These are phyloP conservation scores for Tubosaeta brunneosetosa DNA, from an alignment of 768 basidiomycete species.

Conservation along the genomic window DNA sequence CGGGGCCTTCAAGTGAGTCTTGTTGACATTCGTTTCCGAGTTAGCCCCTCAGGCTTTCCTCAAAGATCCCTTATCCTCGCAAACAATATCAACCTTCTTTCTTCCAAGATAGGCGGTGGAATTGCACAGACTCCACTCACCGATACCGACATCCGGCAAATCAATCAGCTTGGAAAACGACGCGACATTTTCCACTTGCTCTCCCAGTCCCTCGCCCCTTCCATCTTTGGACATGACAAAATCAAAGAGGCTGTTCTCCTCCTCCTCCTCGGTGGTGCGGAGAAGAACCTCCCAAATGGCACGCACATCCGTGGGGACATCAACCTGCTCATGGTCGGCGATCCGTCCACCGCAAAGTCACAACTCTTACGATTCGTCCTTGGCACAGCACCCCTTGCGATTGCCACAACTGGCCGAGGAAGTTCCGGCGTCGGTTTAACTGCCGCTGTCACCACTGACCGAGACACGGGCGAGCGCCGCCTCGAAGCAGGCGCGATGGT, in stretches of 20 bases:
- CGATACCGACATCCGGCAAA: slow-evolving; percentile 90
- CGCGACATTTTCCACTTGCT: slow-evolving; percentile 83
- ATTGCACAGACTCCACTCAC: slow-evolving; percentile 91
- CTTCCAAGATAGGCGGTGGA: slow-evolving; percentile 92
- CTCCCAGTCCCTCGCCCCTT: slow-evolving; percentile 93
- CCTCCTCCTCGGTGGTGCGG: slow-evolving; percentile 90
- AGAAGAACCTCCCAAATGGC: slow-evolving; percentile 96
- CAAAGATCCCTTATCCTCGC: slow-evolving; percentile 85
- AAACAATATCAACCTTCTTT: slow-evolving; percentile 91
- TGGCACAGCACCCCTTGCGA: slow-evolving; percentile 92
- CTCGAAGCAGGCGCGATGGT: slow-evolving; percentile 99
- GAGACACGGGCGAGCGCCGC: slow-evolving; percentile 94
- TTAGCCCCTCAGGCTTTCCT: slow-evolving; percentile 11
- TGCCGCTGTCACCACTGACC: slow-evolving; percentile 96
- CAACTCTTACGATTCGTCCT: slow-evolving; percentile 95
- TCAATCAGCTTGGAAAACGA: slow-evolving; percentile 89
- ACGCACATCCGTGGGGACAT: slow-evolving; percentile 99
- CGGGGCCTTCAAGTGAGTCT: slow-evolving; percentile 86
- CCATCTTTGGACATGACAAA: slow-evolving; percentile 93
- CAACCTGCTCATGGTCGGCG: slow-evolving; percentile 99
- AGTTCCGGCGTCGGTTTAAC: slow-evolving; percentile 99
- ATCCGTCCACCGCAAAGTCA: slow-evolving; percentile 97
- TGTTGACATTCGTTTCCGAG: slow-evolving; percentile 7
- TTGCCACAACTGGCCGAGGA: slow-evolving; percentile 96
- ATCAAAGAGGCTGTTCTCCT: slow-evolving; percentile 94